phyloP scores from a whole-genome alignment of 768 basidiomycete species.

The Suillus americanus region DNA sequence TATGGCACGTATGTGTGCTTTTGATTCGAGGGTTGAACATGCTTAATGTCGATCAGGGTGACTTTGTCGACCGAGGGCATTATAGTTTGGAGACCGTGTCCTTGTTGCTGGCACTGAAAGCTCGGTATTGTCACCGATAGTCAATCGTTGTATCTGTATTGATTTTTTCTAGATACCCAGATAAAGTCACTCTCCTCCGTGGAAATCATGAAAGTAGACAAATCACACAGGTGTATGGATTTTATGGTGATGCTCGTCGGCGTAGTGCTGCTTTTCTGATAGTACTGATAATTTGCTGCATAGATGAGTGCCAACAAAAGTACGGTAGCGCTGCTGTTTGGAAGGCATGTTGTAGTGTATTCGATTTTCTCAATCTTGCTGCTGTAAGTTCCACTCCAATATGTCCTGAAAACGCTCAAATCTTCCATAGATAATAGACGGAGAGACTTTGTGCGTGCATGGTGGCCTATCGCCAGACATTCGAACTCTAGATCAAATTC shows the following conservation, averaged over 20 bases:
- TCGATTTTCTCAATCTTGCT: constrained; percentile 93
- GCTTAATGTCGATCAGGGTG: constrained; percentile 62
- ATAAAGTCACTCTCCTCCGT: constrained; percentile 85
- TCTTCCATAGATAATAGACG: constrained; percentile 83
- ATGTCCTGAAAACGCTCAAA: not conserved
- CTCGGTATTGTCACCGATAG: constrained; percentile 50
- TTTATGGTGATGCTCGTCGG: constrained; percentile 68
- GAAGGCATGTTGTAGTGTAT: constrained; percentile 97
- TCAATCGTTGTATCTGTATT: constrained; percentile 8
- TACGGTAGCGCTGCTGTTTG: constrained; percentile 94
- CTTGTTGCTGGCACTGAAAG: constrained; percentile 84
- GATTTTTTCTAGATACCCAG: constrained; percentile 68
- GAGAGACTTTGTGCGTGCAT: constrained; percentile 89
- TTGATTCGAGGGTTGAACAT: constrained; percentile 18
- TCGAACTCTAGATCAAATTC: constrained; percentile 90
- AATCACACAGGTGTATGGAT: constrained; percentile 99
- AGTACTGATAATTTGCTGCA: not conserved
- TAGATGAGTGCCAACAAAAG: constrained; percentile 97
- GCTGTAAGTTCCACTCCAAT: constrained; percentile 54
- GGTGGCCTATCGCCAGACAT: constrained; percentile 97
- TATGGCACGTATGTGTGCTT: constrained; percentile 74
- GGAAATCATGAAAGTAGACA: constrained; percentile 98
- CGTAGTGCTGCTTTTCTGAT: not conserved
- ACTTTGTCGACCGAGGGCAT: constrained; percentile 96
- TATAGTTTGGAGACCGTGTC: constrained; percentile 96